Evolutionary conservation across 768 basidiomycete species (phyloP).

Genomic region (Coprinopsis sp.): DNA sequence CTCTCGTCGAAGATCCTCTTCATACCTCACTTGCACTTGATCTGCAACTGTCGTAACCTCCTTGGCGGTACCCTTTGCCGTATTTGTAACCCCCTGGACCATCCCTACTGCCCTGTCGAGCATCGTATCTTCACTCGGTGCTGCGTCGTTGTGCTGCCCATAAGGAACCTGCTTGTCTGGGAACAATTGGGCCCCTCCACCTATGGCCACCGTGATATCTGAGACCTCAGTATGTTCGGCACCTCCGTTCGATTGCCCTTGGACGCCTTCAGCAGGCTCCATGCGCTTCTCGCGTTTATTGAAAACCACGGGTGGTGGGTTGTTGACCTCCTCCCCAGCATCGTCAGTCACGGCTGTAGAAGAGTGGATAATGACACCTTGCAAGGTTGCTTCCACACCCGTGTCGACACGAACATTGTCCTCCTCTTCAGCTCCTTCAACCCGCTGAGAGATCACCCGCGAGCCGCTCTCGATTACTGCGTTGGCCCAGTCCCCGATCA

Average conservation of each 20-base stretch:
- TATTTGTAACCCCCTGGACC: conserved; percentile 13
- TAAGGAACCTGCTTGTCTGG: conserved; percentile 28
- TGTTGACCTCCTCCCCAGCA: conserved; percentile 11
- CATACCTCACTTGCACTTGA: conserved; percentile 19
- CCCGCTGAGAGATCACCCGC: conserved; percentile 13
- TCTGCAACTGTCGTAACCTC: conserved; percentile 17
- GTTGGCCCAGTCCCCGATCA: conserved; percentile 24
- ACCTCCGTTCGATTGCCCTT: conserved; percentile 11
- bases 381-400: conserved; percentile 19
- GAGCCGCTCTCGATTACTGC: conserved; percentile 23
- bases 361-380: conserved; percentile 6
- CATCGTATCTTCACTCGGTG: conserved; percentile 12
- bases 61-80: conserved; percentile 13
- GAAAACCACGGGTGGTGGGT: conserved; percentile 16
- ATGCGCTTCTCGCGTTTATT: conserved; percentile 12
- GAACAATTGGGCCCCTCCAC: conserved; percentile 32
- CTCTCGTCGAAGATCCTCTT: conserved; percentile 19
- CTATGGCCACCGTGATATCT: conserved; percentile 31
- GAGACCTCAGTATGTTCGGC: conserved; percentile 5
- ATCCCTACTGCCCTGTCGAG: conserved; percentile 15
- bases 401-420: conserved; percentile 11
- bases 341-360: conserved; percentile 19
- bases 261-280: conserved; percentile 8
- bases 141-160: conserved; percentile 21
- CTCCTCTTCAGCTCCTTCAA: conserved; percentile 7